Percentiles rank a stretch among this genome's conserved stretches.
phyloP scores from a whole-genome alignment of 768 basidiomycete genomes.

The Mycena leptocephala region DNA sequence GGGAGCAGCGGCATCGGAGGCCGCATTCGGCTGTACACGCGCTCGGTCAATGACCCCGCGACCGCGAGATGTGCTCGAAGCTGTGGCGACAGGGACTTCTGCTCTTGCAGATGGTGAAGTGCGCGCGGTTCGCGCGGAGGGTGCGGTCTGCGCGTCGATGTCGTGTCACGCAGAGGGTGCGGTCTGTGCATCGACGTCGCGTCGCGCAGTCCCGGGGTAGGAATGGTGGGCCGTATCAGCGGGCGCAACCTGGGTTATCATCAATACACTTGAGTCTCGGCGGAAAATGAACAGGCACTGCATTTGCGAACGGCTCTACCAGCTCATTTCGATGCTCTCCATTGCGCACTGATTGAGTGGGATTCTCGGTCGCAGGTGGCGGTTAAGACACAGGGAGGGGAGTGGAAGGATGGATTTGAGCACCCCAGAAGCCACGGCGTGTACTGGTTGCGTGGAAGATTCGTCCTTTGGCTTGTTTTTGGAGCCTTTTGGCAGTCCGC shows the following conservation, averaged over 20 bases:
- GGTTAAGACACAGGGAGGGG: background rate
- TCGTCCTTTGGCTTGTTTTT: constrained; percentile 6
- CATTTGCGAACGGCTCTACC: background rate
- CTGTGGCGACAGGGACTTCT: background rate
- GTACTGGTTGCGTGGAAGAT: background rate
- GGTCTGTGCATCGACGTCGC: background rate
- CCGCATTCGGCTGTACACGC: background rate
- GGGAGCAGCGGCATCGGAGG: background rate
- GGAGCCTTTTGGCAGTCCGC: constrained; percentile 6
- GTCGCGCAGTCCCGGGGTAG: background rate
- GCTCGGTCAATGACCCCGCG: constrained; percentile 1
- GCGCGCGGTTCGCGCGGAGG: background rate
- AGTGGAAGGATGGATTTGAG: background rate
- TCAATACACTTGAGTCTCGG: background rate
- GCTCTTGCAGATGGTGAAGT: background rate
- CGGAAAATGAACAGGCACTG: background rate
- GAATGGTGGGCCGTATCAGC: background rate
- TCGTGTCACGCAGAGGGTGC: background rate
- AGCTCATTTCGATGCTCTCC: background rate
- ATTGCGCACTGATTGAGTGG: no score
- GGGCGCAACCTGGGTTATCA: background rate
- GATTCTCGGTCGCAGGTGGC: no score
- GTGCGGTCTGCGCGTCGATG: constrained; percentile 1
- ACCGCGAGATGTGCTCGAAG: background rate
- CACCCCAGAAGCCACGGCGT: background rate